Conservation (phyloP, 441 rosid species). For the Pelargonium fulgidum region DNA sequence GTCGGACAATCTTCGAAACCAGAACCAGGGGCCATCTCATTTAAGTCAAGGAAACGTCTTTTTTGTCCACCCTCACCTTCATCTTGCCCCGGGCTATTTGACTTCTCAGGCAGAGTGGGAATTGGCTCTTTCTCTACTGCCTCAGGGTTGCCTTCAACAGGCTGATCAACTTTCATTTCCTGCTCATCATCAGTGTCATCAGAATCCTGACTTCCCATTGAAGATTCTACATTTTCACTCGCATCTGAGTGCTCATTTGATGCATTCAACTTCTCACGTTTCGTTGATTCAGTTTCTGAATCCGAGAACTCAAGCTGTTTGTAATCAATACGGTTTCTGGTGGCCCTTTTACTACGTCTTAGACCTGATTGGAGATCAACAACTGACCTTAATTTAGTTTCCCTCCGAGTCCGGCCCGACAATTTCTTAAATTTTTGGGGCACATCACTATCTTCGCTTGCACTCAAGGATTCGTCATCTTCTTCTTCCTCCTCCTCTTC, state of each 20-base stretch:
- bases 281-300: constrained; percentile 66
- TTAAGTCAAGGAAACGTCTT: constrained; percentile 80
- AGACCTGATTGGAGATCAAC: constrained; percentile 71
- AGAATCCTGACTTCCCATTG: constrained; percentile 62
- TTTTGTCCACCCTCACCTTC: constrained; percentile 55
- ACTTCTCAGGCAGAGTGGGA: constrained; percentile 36
- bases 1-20: constrained; percentile 84
- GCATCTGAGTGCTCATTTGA: constrained; percentile 53
- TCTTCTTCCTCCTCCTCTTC: constrained; percentile 74
- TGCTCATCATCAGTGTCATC: constrained; percentile 52
- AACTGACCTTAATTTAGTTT: constrained; percentile 66
- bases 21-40: constrained; percentile 88
- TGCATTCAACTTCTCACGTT: constrained; percentile 44
- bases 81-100: constrained; percentile 47
- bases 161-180: constrained; percentile 46
- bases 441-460: constrained; percentile 79
- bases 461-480: constrained; percentile 52
- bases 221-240: constrained; percentile 58
- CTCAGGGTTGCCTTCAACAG: constrained; percentile 36
- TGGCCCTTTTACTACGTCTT: constrained; percentile 91
- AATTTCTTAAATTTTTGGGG: constrained; percentile 60
- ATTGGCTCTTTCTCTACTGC: constrained; percentile 39
- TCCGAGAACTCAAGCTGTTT: constrained; percentile 75
- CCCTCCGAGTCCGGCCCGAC: constrained; percentile 62
- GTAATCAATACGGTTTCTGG: constrained; percentile 63